Conservation (phyloP, 306 rosid species). For the Malus fusca region DNA sequence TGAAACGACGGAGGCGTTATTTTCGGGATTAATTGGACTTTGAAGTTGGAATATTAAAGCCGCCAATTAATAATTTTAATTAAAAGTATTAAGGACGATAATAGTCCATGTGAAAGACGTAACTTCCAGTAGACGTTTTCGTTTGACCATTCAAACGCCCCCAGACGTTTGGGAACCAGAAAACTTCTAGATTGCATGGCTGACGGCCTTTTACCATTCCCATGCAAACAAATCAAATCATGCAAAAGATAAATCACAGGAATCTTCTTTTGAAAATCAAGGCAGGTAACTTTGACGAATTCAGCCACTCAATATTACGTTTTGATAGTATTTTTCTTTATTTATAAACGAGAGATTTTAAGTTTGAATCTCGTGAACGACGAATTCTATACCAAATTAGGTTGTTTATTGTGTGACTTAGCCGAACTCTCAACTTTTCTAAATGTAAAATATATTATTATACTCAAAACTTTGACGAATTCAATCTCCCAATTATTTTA, state of each 20-base stretch:
- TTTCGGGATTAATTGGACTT: not conserved
- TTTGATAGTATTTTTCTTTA: no score
- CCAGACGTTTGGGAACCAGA: not conserved
- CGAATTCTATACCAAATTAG: fast-evolving
- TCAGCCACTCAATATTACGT: fast-evolving
- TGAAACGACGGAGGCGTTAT: not conserved
- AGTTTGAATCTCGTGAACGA: fast-evolving
- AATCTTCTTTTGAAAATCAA: not conserved
- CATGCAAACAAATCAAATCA: not conserved
- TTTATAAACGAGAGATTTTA: fast-evolving
- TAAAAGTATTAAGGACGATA: not conserved
- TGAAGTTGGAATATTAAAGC: not conserved
- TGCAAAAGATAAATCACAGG: not conserved
- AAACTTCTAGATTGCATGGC: not conserved
- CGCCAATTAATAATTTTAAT: not conserved
- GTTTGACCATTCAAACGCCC: not conserved
- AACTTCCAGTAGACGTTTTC: not conserved
- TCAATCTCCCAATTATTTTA: no score
- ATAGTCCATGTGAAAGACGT: not conserved
- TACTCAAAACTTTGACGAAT: no score
- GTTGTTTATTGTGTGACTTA: fast-evolving
- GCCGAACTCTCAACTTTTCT: fast-evolving
- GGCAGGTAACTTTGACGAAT: not conserved
- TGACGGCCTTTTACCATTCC: not conserved
- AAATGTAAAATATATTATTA: no score